These are phyloP conservation scores for Arctium lappa DNA, from an alignment of 129 eudicot genomes.

Conservation along the genomic window DNA sequence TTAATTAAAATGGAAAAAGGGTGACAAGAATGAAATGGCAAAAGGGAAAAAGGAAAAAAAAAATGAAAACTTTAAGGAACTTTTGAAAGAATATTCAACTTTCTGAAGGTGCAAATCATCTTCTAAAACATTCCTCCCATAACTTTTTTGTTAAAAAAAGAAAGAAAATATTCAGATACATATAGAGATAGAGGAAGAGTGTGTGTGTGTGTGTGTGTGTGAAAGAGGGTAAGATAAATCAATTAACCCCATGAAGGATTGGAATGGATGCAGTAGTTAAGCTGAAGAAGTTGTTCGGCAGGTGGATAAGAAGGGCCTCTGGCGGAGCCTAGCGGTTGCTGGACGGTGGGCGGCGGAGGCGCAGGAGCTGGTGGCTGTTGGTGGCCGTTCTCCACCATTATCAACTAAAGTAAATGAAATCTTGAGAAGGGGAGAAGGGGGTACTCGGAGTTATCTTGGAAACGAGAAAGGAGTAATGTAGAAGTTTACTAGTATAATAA, in stretches of 20 bases:
- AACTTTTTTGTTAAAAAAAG: not conserved
- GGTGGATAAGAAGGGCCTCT: slow-evolving; percentile 80
- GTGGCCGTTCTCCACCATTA: slow-evolving; percentile 62
- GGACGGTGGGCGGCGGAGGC: slow-evolving; percentile 46
- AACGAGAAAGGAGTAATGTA: slow-evolving; percentile 23
- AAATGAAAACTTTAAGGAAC: not conserved
- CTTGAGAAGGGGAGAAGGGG: slow-evolving; percentile 8
- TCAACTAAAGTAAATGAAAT: slow-evolving; percentile 5
- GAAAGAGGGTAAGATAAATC: slow-evolving; percentile 7
- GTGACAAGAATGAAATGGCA: slow-evolving; percentile 5
- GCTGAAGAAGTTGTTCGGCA: slow-evolving; percentile 72
- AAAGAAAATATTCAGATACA: slow-evolving; percentile 13
- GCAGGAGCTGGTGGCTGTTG: slow-evolving; percentile 41
- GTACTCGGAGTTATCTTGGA: slow-evolving; percentile 23
- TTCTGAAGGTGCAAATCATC: not conserved
- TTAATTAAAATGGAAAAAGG: not conserved
- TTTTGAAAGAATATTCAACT: slow-evolving; percentile 14
- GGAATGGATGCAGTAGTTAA: slow-evolving; percentile 93
- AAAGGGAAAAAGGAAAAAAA: not conserved
- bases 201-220: too few species aligned
- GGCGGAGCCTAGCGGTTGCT: slow-evolving; percentile 64
- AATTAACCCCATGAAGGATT: slow-evolving; percentile 90
- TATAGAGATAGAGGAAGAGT: not conserved
- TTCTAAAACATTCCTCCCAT: slow-evolving; percentile 10
- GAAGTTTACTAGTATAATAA: not conserved